Conservation (phyloP, 805 yeast species). For the Ogataea methanolica region DNA sequence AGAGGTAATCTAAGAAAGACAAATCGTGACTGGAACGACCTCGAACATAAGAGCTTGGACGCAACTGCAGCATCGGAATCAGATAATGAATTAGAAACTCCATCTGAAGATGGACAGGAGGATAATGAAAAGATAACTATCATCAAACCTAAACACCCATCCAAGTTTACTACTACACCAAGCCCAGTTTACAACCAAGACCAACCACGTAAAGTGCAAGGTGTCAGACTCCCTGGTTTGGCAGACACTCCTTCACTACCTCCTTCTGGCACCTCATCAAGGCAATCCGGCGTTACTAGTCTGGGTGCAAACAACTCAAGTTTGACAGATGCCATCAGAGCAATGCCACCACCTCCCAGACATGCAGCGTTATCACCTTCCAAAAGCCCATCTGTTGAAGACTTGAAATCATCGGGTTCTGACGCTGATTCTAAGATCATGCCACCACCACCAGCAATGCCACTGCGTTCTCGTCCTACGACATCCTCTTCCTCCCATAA, state of each 20-base stretch:
- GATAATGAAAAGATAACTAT: not conserved
- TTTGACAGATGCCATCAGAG: not conserved
- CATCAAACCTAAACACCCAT: constrained; percentile 4
- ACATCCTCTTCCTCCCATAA: not conserved
- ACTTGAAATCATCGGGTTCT: not conserved
- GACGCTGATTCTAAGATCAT: not conserved
- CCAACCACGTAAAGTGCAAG: not conserved
- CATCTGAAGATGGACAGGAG: constrained; percentile 1
- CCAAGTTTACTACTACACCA: not conserved
- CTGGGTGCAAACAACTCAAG: not conserved
- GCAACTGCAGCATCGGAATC: not conserved
- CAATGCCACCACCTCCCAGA: constrained; percentile 19
- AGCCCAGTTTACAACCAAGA: too few species aligned
- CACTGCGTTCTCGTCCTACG: not conserved
- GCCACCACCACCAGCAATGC: not conserved
- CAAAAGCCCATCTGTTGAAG: not conserved
- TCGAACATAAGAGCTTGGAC: constrained; percentile 2
- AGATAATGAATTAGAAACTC: constrained; percentile 1
- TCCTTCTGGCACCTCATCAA: constrained; percentile 6
- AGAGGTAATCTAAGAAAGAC: constrained; percentile 14
- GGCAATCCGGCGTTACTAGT: not conserved
- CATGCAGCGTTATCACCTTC: constrained; percentile 9
- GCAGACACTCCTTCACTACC: not conserved
- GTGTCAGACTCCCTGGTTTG: constrained; percentile 8
- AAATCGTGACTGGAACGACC: constrained; percentile 3